Evolutionary conservation across 2,329 filamentous ascomycete species (phyloP).

Genomic region (Nothopassalora personata): DNA sequence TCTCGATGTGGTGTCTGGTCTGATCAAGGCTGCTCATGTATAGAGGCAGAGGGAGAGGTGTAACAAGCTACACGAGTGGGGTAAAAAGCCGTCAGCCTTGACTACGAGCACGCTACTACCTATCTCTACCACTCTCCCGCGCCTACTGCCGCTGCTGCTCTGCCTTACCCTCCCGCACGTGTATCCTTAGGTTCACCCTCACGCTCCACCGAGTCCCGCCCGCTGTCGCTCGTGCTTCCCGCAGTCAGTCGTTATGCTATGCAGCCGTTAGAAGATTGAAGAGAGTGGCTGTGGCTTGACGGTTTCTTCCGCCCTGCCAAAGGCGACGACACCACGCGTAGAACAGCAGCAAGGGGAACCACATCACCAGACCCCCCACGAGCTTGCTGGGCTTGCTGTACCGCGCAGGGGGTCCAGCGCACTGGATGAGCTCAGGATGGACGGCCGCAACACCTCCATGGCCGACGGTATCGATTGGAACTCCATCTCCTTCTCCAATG

Average conservation of each 20-base stretch:
- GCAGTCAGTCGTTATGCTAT: not conserved
- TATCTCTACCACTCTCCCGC: no score
- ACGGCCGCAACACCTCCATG: not conserved
- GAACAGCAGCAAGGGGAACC: not conserved
- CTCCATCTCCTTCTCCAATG: constrained; percentile 16
- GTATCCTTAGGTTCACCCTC: not conserved
- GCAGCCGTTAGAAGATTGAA: not conserved
- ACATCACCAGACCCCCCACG: not conserved
- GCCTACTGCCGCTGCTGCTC: no score
- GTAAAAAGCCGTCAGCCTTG: no score
- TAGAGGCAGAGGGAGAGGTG: no score
- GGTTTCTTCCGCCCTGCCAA: not conserved
- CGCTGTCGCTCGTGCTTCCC: not conserved
- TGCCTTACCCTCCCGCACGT: no score
- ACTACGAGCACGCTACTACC: no score
- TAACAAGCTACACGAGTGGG: no score
- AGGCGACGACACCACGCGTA: not conserved
- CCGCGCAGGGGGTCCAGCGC: not conserved
- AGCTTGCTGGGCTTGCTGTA: not conserved
- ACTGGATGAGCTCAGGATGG: constrained; percentile 3
- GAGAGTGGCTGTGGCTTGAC: not conserved
- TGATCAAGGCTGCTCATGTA: no score
- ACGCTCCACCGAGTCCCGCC: not conserved
- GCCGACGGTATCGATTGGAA: constrained; percentile 20
- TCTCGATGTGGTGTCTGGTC: no score